phyloP scores from a whole-genome alignment of 257 asterid genomes.

The Rehmannia glutinosa region DNA sequence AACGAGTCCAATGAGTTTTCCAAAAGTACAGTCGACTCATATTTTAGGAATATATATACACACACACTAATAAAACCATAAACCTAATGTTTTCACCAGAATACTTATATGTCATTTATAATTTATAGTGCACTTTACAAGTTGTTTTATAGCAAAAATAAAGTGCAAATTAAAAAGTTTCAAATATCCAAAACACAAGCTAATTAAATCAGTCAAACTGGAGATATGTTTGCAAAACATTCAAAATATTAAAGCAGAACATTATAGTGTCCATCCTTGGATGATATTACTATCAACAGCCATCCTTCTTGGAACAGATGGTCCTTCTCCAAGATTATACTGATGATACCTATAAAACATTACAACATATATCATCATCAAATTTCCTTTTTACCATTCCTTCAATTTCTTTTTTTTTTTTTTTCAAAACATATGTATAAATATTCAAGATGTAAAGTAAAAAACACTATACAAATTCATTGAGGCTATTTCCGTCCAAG shows the following conservation, averaged over 20 bases:
- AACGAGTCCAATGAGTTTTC: too few species aligned
- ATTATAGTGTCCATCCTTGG: slow-evolving; percentile 69
- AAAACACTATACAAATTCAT: too few species aligned
- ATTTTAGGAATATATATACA: too few species aligned
- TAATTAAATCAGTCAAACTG: background rate
- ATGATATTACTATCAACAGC: slow-evolving; percentile 42
- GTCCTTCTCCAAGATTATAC: slow-evolving; percentile 63
- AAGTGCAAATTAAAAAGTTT: slow-evolving; percentile 12
- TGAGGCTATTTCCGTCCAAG: too few species aligned
- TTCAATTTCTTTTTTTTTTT: too few species aligned
- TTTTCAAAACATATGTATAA: too few species aligned
- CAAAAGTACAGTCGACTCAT: too few species aligned
- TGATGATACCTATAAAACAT: slow-evolving; percentile 47
- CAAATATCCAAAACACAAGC: background rate
- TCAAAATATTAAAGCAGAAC: too few species aligned
- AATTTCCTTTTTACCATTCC: background rate
- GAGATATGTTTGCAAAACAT: background rate
- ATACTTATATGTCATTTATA: background rate
- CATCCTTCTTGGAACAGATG: slow-evolving; percentile 59
- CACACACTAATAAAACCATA: too few species aligned
- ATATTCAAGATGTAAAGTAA: too few species aligned
- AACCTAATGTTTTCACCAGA: too few species aligned
- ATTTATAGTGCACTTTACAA: slow-evolving; percentile 17
- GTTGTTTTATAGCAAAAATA: slow-evolving; percentile 3
- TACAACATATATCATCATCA: background rate